Evolutionary conservation across 441 rosid species (phyloP), one percentile per base, ranked within the genome.

Genomic region (Metrosideros polymorpha): DNA sequence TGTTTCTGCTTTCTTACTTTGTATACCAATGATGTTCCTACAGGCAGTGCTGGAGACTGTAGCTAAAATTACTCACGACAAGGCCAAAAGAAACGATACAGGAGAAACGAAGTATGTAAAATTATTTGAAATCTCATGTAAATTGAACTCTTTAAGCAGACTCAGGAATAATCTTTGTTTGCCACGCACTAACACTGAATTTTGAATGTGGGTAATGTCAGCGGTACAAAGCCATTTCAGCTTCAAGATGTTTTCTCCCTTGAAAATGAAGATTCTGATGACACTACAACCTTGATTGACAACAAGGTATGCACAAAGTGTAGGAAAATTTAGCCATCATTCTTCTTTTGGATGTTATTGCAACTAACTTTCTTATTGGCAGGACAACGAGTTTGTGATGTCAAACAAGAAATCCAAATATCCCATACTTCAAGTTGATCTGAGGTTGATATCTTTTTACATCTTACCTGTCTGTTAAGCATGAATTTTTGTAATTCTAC

Each of bases 361-460:
- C 27, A 1, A 19, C 77, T 19, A 51, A 93, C 79, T 43, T 85
- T 49, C 35, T 82, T 85, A 29, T 85, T 51, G 88, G 59, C 91
- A 97, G 99, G 98, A 98, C 85, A 98, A 96, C 85, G 96, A 94
- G 66, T 98, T 96, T 86, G 99, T 98, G 88, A 96, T 98, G 98
- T 98, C 99, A 54, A 98, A 98, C 93, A 96, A 94, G 91, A 98
- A 98, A 90, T 98, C 99, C 83, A 98, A 98, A 93, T 98, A 94
- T 88, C 99, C 99, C 0, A 89, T 96, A 63, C 99, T 98, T 89
- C 99, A 98, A 94, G 98, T 98, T 82, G 99, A 98, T 93, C 86
- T 96, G 93, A 95, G 99, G 99, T 98, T 88, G 75, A 88, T 89
- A 85, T 86, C 84, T 85, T 75, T 83, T 42, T 83, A 85, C 88